Conservation (phyloP, 116 monocot genomes). For the Iris pallida region DNA sequence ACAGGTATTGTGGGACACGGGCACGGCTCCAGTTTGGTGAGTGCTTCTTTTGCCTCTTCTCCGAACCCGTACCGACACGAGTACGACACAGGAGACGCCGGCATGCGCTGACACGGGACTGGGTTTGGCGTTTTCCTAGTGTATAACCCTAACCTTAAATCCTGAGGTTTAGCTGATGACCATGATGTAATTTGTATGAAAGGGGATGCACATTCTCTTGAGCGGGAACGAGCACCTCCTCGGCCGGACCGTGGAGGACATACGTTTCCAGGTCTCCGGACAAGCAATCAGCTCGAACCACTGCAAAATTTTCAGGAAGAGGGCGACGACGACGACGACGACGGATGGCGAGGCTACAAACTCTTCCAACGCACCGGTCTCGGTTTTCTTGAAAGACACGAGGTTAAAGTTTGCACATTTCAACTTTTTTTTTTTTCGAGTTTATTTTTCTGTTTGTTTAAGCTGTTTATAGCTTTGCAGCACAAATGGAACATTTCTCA, state of each 20-base stretch:
- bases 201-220: constrained; percentile 94
- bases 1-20: no score
- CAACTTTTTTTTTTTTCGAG: not conserved
- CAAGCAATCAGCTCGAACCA: constrained; percentile 60
- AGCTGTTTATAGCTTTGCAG: constrained; percentile 41
- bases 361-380: constrained; percentile 12
- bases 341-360: constrained; percentile 17
- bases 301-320: constrained; percentile 74
- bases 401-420: constrained; percentile 43
- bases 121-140: no score
- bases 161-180: not conserved
- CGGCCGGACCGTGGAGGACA: constrained; percentile 65
- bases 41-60: no score
- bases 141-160: not conserved
- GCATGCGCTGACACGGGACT: no score
- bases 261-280: constrained; percentile 50
- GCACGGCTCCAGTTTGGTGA: no score
- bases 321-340: constrained; percentile 5
- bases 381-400: constrained; percentile 68
- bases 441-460: constrained; percentile 6
- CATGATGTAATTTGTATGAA: not conserved
- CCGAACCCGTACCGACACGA: no score
- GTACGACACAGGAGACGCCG: no score
- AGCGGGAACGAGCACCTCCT: constrained; percentile 56
- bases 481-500: constrained; percentile 92